A percentile compares a stretch with the other conserved stretches of the same genome.
These are phyloP conservation scores for Phytopythium montanum DNA, from an alignment of 352 stramenopile genomes.

Conservation along the genomic window DNA sequence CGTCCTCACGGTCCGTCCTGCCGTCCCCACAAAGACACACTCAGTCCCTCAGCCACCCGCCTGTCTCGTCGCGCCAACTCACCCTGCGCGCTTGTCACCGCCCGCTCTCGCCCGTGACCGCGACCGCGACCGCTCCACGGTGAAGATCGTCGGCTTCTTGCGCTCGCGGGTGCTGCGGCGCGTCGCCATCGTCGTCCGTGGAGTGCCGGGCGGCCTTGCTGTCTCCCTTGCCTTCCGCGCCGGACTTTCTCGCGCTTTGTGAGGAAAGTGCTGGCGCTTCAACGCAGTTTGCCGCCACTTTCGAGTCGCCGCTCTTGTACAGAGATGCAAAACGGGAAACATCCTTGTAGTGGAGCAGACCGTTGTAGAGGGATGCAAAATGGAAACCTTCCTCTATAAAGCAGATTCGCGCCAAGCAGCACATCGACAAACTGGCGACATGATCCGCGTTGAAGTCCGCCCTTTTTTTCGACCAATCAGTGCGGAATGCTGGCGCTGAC, in stretches of 20 bases:
- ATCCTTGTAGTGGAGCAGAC: not conserved
- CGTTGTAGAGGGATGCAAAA: constrained; percentile 8
- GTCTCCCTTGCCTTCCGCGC: not conserved
- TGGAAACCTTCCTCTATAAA: constrained; percentile 43
- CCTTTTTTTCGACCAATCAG: constrained; percentile 7
- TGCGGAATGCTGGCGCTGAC: constrained; percentile 1
- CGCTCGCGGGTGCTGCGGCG: constrained; percentile 62
- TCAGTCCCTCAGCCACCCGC: not conserved
- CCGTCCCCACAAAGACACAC: not conserved
- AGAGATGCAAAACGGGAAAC: not conserved
- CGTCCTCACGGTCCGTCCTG: constrained; percentile 2
- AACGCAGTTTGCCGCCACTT: not conserved
- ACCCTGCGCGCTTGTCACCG: not conserved
- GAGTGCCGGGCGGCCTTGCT: not conserved
- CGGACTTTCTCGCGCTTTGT: constrained; percentile 12
- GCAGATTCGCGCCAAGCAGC: not conserved
- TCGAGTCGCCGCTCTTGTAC: constrained; percentile 2
- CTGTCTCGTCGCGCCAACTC: not conserved
- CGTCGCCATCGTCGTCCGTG: constrained; percentile 21
- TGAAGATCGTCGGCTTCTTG: constrained; percentile 60
- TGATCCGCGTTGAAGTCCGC: not conserved
- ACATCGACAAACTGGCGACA: not conserved
- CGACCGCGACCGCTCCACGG: constrained; percentile 53
- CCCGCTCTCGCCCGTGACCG: constrained; percentile 11
- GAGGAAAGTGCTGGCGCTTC: constrained; percentile 2